Evolutionary conservation across 2,329 filamentous ascomycete species (phyloP).

Genomic region (Cadophora luteo-olivacea): DNA sequence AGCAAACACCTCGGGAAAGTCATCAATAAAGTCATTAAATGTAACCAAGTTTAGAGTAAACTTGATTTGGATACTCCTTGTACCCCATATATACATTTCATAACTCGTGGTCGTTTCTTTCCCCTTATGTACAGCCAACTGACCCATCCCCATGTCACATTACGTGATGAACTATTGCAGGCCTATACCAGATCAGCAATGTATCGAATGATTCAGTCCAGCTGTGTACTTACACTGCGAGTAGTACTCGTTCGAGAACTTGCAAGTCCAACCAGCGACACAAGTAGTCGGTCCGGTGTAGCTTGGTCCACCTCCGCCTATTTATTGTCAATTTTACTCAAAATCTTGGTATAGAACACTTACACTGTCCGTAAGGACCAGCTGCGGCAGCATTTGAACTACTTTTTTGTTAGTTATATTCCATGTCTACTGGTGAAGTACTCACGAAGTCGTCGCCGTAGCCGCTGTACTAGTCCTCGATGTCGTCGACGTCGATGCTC

Average conservation of each 20-base stretch:
- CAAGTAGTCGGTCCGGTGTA: constrained; percentile 32
- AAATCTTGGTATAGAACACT: neutral
- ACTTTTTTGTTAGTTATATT: no score
- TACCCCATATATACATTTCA: constrained; percentile 1
- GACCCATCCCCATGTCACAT: neutral
- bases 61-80: neutral
- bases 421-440: no score
- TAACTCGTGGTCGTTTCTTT: no score
- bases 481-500: constrained; percentile 8
- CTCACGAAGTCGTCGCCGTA: neutral
- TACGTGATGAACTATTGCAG: neutral
- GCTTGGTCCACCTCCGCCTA: constrained; percentile 25
- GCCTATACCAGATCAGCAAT: neutral
- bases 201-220: neutral
- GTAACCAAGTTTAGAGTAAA: neutral
- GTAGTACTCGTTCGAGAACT: constrained; percentile 29
- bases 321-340: constrained; percentile 5
- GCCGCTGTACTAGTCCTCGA: constrained; percentile 13
- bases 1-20: no score
- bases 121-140: neutral
- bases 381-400: constrained; percentile 13
- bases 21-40: no score
- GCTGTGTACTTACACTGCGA: constrained; percentile 27
- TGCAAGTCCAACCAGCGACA: constrained; percentile 31
- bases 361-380: constrained; percentile 19